Base-by-base conservation (phyloP, 352 stramenopile genomes). In the Globisporangium carolinianum region DNA sequence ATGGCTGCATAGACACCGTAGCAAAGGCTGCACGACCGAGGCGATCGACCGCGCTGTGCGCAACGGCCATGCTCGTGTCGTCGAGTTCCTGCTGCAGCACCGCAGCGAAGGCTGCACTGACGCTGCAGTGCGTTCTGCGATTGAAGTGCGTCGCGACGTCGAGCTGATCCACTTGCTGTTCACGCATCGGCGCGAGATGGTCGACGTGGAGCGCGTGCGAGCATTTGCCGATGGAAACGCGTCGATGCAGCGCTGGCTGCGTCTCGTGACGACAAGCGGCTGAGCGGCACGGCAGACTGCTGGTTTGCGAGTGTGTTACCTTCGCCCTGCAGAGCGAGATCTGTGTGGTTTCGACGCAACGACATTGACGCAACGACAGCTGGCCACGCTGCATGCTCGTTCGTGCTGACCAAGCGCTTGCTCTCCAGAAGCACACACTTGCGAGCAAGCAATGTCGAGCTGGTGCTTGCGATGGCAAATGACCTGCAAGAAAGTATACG, bases 1-100 rank as follows among this genome's bases (percentile, higher is more conserved):
- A 37, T 66, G 43, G 57, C 48, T 66, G 9, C 60, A 66, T 47
- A n/a, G 6, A 8, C 14, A 65, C 51, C 58, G 62, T 1, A n/a
- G 5, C n/a, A 53, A 69, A 49, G 61, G 51, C 41, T 62, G 58
- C 8, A 62, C 58, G 9, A 18, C 46, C 7, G 37, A 17, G 15
- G 47, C 47, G 0, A 1, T 52, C 4, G 24, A 52, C 12, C 15
- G 15, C 5, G 47, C 47, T 15, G 47, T 52, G 10, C 7, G 4
- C 47, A 15, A 24, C 18, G 18, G 24, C 3, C 47, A 52, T 1
- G 35, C 47, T 5, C 17, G 24, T 6, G 14, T 52, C 47, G 47
- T 52, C 24, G 47, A 6, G 24, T 52, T 52, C 47, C 24, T 52
- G 47, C 17, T 52, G 47, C 18, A 52, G 47, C 9, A 38, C 10